Evolutionary conservation across 306 rosid genomes (phyloP), one percentile per base, ranked within the genome.

Genomic region (Vicia faba): DNA sequence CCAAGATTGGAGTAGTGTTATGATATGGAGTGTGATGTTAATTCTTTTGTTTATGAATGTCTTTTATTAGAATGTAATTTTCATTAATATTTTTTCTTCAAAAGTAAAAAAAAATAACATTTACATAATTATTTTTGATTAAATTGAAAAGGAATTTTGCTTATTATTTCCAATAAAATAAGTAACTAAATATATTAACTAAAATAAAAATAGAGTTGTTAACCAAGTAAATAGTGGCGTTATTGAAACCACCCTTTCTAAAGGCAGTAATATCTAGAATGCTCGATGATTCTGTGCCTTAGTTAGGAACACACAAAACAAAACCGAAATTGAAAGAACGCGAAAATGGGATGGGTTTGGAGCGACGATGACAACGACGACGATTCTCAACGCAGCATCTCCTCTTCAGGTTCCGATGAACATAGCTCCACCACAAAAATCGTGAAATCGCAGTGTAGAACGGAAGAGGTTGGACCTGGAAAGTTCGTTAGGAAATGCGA

Each of bases 301-400:
- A 48, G 9, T 8, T 2, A 3, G 6, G 26, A 11, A 1, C 8
- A 3, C 20, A 53, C 38, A 10, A 25, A 25, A 25, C 28, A 1
- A 1, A 25, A 25, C 28, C 10, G 29, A 55, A 25, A 25, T 49
- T 23, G 14, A 16, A 25, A 8, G 0, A 11, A 40, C 31, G 11
- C 4, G n/a, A 67, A 23, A 68, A 92, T 92, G 96, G 96, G 91
- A 2, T 84, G 96, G 96, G 76, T 84, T 2, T 84, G 91, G 98
- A 84, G 61, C 11, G 89, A 75, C 77, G 92, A 83, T 38, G 66
- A 79, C 39, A 59, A 50, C 45, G 62, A 19, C 6, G 28, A 59
- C 33, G 81, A 33, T 15, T 5, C 15, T 39, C 51, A 64, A 14
- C 49, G 1, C 11, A 61, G 64, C 33, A 18, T 20, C 23, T 20